Evolutionary conservation across 352 stramenopile species (phyloP).

Genomic region (Phytophthora sojae): DNA sequence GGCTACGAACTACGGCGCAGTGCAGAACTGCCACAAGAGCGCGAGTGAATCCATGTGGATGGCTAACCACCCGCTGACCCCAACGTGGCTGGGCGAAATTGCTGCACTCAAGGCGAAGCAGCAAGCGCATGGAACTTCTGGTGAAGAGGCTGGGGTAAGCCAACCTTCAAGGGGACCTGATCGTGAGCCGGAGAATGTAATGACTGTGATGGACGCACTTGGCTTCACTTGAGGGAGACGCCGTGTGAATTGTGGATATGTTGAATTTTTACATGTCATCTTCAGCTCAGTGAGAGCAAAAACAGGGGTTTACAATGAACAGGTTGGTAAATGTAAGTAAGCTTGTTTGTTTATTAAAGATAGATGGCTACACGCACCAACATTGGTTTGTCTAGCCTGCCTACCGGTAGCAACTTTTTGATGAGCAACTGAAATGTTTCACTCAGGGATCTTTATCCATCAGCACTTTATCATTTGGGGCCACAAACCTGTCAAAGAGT

Average conservation of each 20-base stretch:
- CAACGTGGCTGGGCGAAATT: neutral
- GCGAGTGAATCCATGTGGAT: conserved; percentile 42
- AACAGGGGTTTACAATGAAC: too few species aligned
- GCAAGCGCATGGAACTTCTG: neutral
- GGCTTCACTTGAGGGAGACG: neutral
- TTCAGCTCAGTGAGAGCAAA: too few species aligned
- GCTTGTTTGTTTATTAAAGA: too few species aligned
- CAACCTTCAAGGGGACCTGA: neutral
- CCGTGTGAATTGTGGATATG: neutral
- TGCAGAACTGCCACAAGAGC: conserved; percentile 22
- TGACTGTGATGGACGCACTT: neutral
- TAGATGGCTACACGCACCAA: too few species aligned
- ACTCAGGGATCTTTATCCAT: too few species aligned
- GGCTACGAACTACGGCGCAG: conserved; percentile 39
- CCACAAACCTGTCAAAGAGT: too few species aligned
- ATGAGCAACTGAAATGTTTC: too few species aligned
- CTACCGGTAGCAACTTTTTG: too few species aligned
- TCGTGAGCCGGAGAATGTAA: neutral
- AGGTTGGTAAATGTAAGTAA: too few species aligned
- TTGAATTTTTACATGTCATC: neutral
- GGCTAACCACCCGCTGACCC: conserved; percentile 20
- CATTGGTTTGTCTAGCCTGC: too few species aligned
- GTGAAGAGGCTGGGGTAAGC: neutral
- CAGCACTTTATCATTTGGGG: too few species aligned
- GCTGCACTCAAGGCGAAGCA: neutral